Percentiles rank a stretch among this genome's conserved stretches.
Conservation (phyloP, 139 green algal species). For the Haematococcus lacustris region DNA sequence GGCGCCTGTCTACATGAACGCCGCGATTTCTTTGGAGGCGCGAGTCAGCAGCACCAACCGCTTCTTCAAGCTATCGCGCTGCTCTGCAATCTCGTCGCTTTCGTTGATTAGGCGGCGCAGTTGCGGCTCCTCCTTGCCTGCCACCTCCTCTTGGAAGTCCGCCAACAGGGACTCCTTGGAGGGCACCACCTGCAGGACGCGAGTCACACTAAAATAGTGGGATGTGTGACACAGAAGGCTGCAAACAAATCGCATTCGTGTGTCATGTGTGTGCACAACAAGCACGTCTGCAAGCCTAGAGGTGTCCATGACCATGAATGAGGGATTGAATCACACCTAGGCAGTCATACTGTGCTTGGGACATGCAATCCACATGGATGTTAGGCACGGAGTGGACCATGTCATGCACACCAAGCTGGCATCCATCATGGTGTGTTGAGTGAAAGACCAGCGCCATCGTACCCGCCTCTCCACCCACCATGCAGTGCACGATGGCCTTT, state of each 20-base stretch:
- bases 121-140: slow-evolving; percentile 63
- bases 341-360: background rate
- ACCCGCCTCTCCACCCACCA: slow-evolving; percentile 37
- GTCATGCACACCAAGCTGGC: background rate
- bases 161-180: slow-evolving; percentile 71
- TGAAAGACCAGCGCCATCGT: background rate
- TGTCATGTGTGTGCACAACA: background rate
- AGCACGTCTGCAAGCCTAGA: too few species aligned
- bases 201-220: background rate
- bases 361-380: background rate
- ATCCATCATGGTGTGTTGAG: background rate
- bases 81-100: slow-evolving; percentile 69
- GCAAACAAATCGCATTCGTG: background rate
- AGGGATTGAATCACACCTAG: background rate
- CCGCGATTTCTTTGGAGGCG: slow-evolving; percentile 39
- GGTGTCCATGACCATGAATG: background rate
- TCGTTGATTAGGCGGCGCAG: slow-evolving; percentile 77
- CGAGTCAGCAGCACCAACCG: slow-evolving; percentile 38
- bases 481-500: slow-evolving; percentile 88
- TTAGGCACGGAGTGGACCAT: background rate
- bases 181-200: slow-evolving; percentile 45
- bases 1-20: too few species aligned
- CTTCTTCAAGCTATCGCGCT: slow-evolving; percentile 45
- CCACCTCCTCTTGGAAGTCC: slow-evolving; percentile 64
- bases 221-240: background rate